phyloP scores from a whole-genome alignment of 1,139 yeast species.

The Kodamaea arcana region DNA sequence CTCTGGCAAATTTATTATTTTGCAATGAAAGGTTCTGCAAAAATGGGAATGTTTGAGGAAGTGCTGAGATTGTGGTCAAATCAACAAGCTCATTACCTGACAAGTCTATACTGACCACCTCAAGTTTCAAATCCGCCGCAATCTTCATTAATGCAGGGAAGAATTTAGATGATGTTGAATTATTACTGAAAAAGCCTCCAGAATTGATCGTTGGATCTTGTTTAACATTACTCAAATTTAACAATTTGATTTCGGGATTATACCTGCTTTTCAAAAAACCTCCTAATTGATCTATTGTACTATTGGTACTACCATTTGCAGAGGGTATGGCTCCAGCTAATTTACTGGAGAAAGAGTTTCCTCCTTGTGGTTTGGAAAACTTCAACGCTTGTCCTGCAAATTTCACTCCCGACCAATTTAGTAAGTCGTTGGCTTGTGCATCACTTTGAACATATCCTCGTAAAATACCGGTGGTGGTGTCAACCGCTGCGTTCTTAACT shows the following conservation, averaged over 20 bases:
- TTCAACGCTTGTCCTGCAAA: slow-evolving; percentile 74
- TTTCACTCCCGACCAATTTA: slow-evolving; percentile 67
- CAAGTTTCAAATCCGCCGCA: slow-evolving; percentile 52
- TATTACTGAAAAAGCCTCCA: slow-evolving; percentile 62
- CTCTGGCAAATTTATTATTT: slow-evolving; percentile 60
- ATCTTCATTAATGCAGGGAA: slow-evolving; percentile 89
- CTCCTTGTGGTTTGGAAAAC: slow-evolving; percentile 40
- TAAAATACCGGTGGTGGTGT: slow-evolving; percentile 42
- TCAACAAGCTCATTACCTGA: slow-evolving; percentile 68
- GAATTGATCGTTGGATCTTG: slow-evolving; percentile 59
- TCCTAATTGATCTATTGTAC: slow-evolving; percentile 51
- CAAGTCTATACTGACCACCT: slow-evolving; percentile 72
- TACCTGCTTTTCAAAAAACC: slow-evolving; percentile 64
- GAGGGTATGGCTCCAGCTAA: slow-evolving; percentile 9
- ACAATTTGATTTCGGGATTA: slow-evolving; percentile 57
- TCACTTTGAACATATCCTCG: slow-evolving; percentile 55
- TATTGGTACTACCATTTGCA: background rate
- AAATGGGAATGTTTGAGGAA: slow-evolving; percentile 72
- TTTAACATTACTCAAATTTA: slow-evolving; percentile 66
- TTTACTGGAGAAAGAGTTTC: slow-evolving; percentile 17
- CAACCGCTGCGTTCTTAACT: slow-evolving; percentile 45
- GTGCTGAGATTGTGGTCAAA: slow-evolving; percentile 54
- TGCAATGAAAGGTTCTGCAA: slow-evolving; percentile 76
- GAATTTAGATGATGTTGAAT: slow-evolving; percentile 66
- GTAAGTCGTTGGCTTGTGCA: slow-evolving; percentile 56